Evolutionary conservation across 2,329 filamentous ascomycete species (phyloP), one percentile per base, ranked within the genome.

Genomic region (Trichoderma hamatum): DNA sequence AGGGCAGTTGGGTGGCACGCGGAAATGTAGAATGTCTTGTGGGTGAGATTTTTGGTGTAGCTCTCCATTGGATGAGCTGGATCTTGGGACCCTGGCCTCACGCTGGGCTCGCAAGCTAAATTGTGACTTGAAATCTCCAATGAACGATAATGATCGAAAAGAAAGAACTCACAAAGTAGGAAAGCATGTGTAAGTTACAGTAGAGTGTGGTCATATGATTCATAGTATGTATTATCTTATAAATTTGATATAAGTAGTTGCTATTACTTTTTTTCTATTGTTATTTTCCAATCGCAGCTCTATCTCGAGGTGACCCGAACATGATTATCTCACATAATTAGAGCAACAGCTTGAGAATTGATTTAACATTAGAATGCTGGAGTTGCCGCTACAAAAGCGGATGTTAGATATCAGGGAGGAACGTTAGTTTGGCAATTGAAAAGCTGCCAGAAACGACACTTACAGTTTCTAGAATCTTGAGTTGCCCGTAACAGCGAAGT

Each of bases 1-100:
- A 72, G 75, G 21, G 71, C 70, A 0, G 72, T 75, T 21, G 63
- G 55, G 2, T 64, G 51, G 68, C 39, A 55, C 30, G 30, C 43
- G 32, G 65, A 68, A 19, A 32, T 34, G 58, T 67, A 67, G 54
- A 34, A 30, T 5, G 16, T 26, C 3, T 19, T 9, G 51, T 26
- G 24, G 28, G 14, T 7, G 51, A 19, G 24, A 54, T 6, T 11
- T n/a, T 11, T n/a, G 52, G 10, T 49, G 21, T 24, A 5, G n/a
- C n/a, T 24, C 11, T 49, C 3, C 13, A 14, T 24, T 5, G 11
- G 10, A 24, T 24, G 46, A 49, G 39, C 39, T 43, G 16, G 39
- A 19, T 7, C 19, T 43, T 43, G 6, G 16, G 19, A n/a, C 2
- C 16, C 9, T 7, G 39, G 16, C 16, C 4, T 43, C 9, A 9